Conservation (phyloP, 1,284 basidiomycete genomes). For the Dichomitus squalens region DNA sequence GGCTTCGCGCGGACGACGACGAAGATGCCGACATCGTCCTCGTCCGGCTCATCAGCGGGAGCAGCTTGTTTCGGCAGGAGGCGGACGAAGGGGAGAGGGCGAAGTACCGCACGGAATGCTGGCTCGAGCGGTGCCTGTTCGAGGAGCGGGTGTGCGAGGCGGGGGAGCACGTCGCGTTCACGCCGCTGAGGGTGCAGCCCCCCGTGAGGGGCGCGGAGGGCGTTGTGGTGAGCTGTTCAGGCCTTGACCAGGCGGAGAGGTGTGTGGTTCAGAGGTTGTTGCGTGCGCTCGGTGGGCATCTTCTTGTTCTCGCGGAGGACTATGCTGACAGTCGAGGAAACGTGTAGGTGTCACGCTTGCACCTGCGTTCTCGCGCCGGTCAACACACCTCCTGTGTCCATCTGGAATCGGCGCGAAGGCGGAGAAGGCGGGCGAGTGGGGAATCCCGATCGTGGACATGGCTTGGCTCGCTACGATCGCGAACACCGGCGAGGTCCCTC, state of each 20-base stretch:
- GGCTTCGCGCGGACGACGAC: constrained; percentile 43
- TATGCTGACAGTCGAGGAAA: background rate
- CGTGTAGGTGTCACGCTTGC: constrained; percentile 55
- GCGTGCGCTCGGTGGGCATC: constrained; percentile 61
- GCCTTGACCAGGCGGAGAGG: constrained; percentile 65
- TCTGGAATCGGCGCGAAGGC: constrained; percentile 67
- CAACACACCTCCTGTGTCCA: constrained; percentile 77
- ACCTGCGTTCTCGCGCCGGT: constrained; percentile 57
- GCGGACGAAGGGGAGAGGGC: constrained; percentile 41
- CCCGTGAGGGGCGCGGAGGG: constrained; percentile 54
- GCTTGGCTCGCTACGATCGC: constrained; percentile 63
- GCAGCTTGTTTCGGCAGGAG: constrained; percentile 59
- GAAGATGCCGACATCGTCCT: constrained; percentile 63
- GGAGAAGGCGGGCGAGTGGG: constrained; percentile 75
- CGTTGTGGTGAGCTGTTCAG: constrained; percentile 66
- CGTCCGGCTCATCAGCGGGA: constrained; percentile 72
- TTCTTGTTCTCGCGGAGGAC: background rate
- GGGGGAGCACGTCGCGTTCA: constrained; percentile 64
- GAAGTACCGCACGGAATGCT: constrained; percentile 80
- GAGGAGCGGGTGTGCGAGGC: constrained; percentile 62
- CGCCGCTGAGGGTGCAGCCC: constrained; percentile 53
- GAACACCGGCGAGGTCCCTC: constrained; percentile 44
- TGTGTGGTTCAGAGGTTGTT: constrained; percentile 62
- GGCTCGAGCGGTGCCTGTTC: constrained; percentile 77
- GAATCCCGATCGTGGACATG: constrained; percentile 60